phyloP scores from a whole-genome alignment of 768 basidiomycete species.

The Hortiboletus campestris region DNA sequence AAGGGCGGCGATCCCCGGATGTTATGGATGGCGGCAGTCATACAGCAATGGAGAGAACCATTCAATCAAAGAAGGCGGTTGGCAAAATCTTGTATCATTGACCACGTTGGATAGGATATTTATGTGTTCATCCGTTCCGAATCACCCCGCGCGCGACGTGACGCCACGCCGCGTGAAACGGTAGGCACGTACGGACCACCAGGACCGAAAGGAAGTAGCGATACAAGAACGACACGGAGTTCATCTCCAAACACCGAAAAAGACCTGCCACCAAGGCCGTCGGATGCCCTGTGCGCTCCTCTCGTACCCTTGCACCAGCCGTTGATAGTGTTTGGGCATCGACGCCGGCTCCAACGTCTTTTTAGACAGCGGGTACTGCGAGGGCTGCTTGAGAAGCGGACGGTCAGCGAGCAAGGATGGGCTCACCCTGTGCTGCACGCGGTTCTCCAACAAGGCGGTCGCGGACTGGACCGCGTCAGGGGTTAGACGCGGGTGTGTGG shows the following conservation, averaged over 20 bases:
- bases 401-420: not conserved
- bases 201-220: not conserved
- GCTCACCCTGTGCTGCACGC: slow-evolving; percentile 56
- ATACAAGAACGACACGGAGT: not conserved
- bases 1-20: not conserved
- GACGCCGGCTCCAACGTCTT: slow-evolving; percentile 68
- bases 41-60: not conserved
- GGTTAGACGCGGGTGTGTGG: slow-evolving; percentile 68
- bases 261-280: slow-evolving; percentile 82
- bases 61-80: not conserved
- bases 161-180: not conserved
- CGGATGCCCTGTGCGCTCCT: slow-evolving; percentile 75
- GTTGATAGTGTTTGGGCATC: slow-evolving; percentile 69
- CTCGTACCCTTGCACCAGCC: slow-evolving; percentile 70
- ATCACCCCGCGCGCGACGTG: not conserved
- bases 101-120: not conserved
- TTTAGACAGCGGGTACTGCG: slow-evolving; percentile 64
- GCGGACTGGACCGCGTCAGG: slow-evolving; percentile 58
- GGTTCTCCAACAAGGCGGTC: slow-evolving; percentile 52
- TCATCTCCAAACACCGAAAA: slow-evolving; percentile 66
- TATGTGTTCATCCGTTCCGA: slow-evolving; percentile 5
- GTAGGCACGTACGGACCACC: no score
- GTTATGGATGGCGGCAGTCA: not conserved
- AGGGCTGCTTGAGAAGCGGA: slow-evolving; percentile 8
- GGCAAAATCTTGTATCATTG: not conserved